Evolutionary conservation across 306 rosid genomes (phyloP).

Genomic region (Medicago lupulina): DNA sequence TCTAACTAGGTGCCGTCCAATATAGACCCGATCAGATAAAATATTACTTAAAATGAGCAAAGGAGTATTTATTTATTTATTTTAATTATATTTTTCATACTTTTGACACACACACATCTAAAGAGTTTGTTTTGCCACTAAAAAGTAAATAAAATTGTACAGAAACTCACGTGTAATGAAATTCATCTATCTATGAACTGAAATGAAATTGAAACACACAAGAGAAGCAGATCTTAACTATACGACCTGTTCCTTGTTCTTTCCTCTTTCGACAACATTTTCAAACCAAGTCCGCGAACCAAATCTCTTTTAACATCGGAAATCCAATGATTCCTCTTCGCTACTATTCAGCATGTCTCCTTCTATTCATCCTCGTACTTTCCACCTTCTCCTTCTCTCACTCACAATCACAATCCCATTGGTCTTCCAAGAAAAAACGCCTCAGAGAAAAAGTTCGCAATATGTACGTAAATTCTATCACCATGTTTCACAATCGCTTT

Average conservation of each 20-base stretch:
- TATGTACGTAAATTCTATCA: slow-evolving; percentile 53
- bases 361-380: slow-evolving; percentile 56
- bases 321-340: slow-evolving; percentile 44
- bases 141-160: not conserved
- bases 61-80: no score
- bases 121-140: no score
- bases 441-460: slow-evolving; percentile 89
- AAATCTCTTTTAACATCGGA: slow-evolving; percentile 14
- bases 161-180: not conserved
- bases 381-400: slow-evolving; percentile 45
- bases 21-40: no score
- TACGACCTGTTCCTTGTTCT: not conserved
- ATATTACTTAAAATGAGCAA: no score
- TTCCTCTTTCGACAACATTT: slow-evolving; percentile 19
- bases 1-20: no score
- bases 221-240: slow-evolving; percentile 18
- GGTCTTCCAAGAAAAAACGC: slow-evolving; percentile 69
- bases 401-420: slow-evolving; percentile 43
- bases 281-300: slow-evolving; percentile 26
- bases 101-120: no score
- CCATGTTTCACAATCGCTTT: not conserved
- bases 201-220: slow-evolving; percentile 7
- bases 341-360: slow-evolving; percentile 50
- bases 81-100: no score
- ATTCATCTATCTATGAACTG: not conserved